Conservation (phyloP, 805 yeast genomes). For the Cyberlindnera suaveolens region DNA sequence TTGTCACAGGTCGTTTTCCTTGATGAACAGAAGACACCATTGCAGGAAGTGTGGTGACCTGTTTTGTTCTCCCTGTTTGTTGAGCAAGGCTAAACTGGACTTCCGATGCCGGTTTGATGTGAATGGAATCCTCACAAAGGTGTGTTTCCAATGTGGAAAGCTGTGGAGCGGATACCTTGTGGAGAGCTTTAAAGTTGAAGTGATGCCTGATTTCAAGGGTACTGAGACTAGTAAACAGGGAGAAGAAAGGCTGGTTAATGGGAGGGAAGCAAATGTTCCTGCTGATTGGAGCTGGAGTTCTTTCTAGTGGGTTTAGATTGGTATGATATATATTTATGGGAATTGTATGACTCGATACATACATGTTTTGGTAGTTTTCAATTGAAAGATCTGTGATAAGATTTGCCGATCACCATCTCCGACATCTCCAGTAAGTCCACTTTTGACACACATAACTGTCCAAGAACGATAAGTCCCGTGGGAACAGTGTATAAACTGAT, state of each 20-base stretch:
- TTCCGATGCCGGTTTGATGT: constrained; percentile 38
- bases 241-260: constrained; percentile 5
- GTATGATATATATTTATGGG: not conserved
- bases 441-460: no score
- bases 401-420: no score
- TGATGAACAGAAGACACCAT: constrained; percentile 64
- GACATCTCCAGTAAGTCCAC: no score
- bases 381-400: no score
- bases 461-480: no score
- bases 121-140: constrained; percentile 50
- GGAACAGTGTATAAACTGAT: no score
- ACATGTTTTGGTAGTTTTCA: no score
- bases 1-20: constrained; percentile 55
- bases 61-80: constrained; percentile 54
- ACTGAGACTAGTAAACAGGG: not conserved
- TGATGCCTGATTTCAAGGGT: constrained; percentile 13
- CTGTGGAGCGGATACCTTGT: constrained; percentile 40
- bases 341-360: no score
- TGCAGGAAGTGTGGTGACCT: constrained; percentile 71
- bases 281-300: constrained; percentile 67
- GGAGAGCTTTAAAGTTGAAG: constrained; percentile 15
- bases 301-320: constrained; percentile 11
- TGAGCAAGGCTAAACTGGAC: constrained; percentile 42
- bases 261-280: constrained; percentile 33
- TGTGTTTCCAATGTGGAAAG: constrained; percentile 51